phyloP scores from a whole-genome alignment of 441 rosid species.

The Manihot esculenta region DNA sequence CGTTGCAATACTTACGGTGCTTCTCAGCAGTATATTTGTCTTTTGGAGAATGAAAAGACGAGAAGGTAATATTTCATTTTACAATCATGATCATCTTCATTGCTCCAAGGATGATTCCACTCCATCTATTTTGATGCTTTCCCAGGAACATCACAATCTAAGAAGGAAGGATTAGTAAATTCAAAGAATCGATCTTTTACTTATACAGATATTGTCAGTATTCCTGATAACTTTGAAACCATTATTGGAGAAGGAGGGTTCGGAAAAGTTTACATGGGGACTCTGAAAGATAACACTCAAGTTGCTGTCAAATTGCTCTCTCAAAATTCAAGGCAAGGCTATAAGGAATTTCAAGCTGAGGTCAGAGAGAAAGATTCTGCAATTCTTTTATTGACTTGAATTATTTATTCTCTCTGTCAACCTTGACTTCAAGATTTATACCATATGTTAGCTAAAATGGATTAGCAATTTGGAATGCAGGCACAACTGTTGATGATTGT shows the following conservation, averaged over 20 bases:
- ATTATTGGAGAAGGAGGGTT: slow-evolving; percentile 50
- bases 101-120: too few species aligned
- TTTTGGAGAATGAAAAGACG: not conserved
- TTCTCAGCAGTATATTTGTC: not conserved
- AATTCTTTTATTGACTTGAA: not conserved
- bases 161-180: not conserved
- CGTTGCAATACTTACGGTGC: not conserved
- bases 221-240: slow-evolving; percentile 34
- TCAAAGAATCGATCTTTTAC: slow-evolving; percentile 32
- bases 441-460: not conserved
- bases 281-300: slow-evolving; percentile 30
- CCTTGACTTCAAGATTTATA: not conserved
- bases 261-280: slow-evolving; percentile 42
- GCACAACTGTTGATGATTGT: slow-evolving; percentile 8
- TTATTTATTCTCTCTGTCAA: not conserved
- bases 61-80: not conserved
- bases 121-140: not conserved
- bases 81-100: too few species aligned
- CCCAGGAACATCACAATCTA: not conserved
- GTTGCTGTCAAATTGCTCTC: slow-evolving; percentile 50
- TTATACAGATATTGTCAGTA: slow-evolving; percentile 29
- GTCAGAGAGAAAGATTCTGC: slow-evolving; percentile 14
- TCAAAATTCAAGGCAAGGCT: slow-evolving; percentile 43
- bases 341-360: slow-evolving; percentile 48
- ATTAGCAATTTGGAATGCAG: slow-evolving; percentile 1